A percentile compares a stretch with the other conserved stretches of the same genome.
These are phyloP conservation scores for Gracilariopsis chorda DNA, from an alignment of 23 red algal genomes.

Conservation along the genomic window DNA sequence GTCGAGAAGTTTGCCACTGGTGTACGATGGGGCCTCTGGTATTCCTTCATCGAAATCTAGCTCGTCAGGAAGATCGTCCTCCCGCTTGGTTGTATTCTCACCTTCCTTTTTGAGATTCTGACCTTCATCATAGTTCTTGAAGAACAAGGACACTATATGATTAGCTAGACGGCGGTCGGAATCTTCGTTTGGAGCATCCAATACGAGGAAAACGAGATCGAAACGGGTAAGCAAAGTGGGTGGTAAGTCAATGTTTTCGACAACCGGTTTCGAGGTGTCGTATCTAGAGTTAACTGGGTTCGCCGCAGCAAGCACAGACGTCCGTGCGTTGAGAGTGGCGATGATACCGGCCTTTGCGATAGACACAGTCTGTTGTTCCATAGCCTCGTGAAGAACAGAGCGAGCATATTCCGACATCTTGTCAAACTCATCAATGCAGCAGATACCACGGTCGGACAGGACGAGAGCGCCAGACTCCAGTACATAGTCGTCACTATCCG, in stretches of 20 bases:
- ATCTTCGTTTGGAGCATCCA: slow-evolving; percentile 84
- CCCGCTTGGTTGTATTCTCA: neutral
- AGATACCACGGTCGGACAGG: slow-evolving; percentile 93
- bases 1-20: slow-evolving; percentile 39
- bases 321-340: slow-evolving; percentile 94
- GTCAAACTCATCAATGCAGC: slow-evolving; percentile 99
- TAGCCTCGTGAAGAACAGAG: slow-evolving; percentile 96
- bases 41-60: slow-evolving; percentile 11
- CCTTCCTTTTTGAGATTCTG: neutral
- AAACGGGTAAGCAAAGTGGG: slow-evolving; percentile 94
- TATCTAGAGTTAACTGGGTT: slow-evolving; percentile 95
- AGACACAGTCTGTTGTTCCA: slow-evolving; percentile 99
- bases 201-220: slow-evolving; percentile 94
- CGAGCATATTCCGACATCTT: slow-evolving; percentile 98
- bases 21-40: slow-evolving; percentile 20
- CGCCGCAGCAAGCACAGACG: slow-evolving; percentile 93
- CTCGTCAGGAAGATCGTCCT: neutral
- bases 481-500: slow-evolving; percentile 88
- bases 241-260: slow-evolving; percentile 99
- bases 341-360: slow-evolving; percentile 99
- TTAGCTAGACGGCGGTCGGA: slow-evolving; percentile 83
- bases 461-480: slow-evolving; percentile 96
- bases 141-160: slow-evolving; percentile 97
- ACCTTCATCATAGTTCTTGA: slow-evolving; percentile 61
- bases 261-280: slow-evolving; percentile 77